Evolutionary conservation across 2,329 filamentous ascomycete genomes (phyloP).

Genomic region (Rhynchosporium secalis): DNA sequence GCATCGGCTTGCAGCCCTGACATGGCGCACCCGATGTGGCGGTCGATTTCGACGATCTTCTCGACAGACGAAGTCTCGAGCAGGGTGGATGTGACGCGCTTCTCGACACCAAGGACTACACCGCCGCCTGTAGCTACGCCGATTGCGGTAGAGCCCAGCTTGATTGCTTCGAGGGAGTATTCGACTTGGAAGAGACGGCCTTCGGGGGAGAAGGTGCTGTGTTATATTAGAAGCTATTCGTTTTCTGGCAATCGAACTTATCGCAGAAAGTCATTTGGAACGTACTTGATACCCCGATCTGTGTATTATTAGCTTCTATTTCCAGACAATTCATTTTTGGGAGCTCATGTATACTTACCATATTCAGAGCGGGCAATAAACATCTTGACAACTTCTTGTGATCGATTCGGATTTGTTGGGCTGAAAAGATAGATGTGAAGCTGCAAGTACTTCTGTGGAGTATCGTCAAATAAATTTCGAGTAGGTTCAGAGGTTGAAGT

Average conservation of each 20-base stretch:
- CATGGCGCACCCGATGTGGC: conserved; percentile 99
- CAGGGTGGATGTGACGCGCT: conserved; percentile 95
- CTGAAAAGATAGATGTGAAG: conserved; percentile 14
- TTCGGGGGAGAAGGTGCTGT: conserved; percentile 97
- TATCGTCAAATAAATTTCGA: conserved; percentile 4
- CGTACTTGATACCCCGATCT: conserved; percentile 98
- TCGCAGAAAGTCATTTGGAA: conserved; percentile 24
- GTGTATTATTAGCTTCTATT: conserved; percentile 41
- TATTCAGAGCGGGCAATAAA: conserved; percentile 99
- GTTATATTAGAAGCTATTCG: conserved; percentile 22
- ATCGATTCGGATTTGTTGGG: conserved; percentile 14
- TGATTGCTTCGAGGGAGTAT: conserved; percentile 99
- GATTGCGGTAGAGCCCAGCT: conserved; percentile 97
- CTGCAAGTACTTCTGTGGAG: conserved; percentile 17
- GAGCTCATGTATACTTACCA: conserved; percentile 59
- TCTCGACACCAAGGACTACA: conserved; percentile 96
- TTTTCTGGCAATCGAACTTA: background rate
- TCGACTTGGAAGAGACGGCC: conserved; percentile 99
- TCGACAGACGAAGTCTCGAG: conserved; percentile 97
- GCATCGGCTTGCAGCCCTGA: conserved; percentile 96
- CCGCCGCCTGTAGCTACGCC: conserved; percentile 94
- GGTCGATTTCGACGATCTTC: conserved; percentile 99
- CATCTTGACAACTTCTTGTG: conserved; percentile 58
- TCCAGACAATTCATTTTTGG: conserved; percentile 28
- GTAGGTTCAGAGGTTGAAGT: conserved; percentile 2